phyloP scores from a whole-genome alignment of 306 rosid genomes.

The Casuarina cunninghamiana region DNA sequence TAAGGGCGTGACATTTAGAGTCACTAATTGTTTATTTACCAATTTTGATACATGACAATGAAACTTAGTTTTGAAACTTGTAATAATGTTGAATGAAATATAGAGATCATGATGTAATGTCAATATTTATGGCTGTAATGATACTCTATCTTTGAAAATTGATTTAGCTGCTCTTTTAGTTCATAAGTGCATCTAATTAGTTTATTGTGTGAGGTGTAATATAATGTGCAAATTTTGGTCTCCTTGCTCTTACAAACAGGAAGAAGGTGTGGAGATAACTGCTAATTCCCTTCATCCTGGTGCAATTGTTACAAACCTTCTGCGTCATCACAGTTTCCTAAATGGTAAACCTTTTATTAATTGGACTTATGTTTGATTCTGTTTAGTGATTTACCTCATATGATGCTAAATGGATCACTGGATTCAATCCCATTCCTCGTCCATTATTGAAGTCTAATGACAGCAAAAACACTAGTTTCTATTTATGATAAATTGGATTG shows the following conservation, averaged over 20 bases:
- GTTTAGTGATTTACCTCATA: neutral
- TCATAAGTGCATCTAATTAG: neutral
- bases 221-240: neutral
- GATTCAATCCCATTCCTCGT: too few relatives aligned
- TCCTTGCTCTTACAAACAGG: constrained; percentile 41
- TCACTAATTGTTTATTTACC: neutral
- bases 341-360: constrained; percentile 43
- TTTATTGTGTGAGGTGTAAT: neutral
- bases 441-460: too few relatives aligned
- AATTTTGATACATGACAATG: neutral
- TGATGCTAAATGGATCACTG: too few relatives aligned
- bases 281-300: constrained; percentile 84
- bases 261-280: constrained; percentile 71
- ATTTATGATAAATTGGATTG: neutral
- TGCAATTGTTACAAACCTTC: constrained; percentile 63
- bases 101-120: neutral
- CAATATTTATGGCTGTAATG: neutral
- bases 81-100: neutral
- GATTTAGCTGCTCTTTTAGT: neutral
- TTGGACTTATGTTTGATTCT: constrained; percentile 1
- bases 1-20: too few relatives aligned
- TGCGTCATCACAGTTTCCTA: constrained; percentile 47
- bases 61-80: neutral
- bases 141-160: neutral
- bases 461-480: too few relatives aligned